phyloP scores from a whole-genome alignment of 2,329 filamentous ascomycete species.

The Penicillium digitatum region DNA sequence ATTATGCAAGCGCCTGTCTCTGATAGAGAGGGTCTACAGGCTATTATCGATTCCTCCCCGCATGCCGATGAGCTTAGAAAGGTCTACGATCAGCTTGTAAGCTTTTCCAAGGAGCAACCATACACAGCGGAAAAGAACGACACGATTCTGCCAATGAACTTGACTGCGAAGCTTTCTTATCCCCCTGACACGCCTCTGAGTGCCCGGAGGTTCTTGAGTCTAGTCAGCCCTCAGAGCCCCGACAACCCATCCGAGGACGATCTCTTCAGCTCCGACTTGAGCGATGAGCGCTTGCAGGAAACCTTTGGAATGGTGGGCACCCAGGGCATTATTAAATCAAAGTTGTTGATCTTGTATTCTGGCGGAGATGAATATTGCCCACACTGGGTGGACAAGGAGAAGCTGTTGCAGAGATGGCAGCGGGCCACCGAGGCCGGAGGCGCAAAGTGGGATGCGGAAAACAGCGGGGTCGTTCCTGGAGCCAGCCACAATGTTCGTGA shows the following conservation, averaged over 20 bases:
- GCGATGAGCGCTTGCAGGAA: constrained; percentile 51
- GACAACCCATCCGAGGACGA: constrained; percentile 69
- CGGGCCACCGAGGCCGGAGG: constrained; percentile 38
- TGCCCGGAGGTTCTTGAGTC: constrained; percentile 57
- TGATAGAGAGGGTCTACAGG: constrained; percentile 63
- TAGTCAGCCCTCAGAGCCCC: constrained; percentile 52
- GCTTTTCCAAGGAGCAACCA: constrained; percentile 29
- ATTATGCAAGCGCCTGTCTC: constrained; percentile 78
- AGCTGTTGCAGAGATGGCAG: constrained; percentile 44
- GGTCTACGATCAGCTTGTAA: constrained; percentile 35
- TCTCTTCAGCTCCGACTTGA: constrained; percentile 79
- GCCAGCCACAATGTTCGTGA: constrained; percentile 50
- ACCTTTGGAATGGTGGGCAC: constrained; percentile 60
- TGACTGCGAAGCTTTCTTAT: constrained; percentile 33
- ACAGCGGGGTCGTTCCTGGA: constrained; percentile 48
- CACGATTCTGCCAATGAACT: constrained; percentile 33
- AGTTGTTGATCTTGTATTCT: constrained; percentile 45
- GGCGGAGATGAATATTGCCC: constrained; percentile 47
- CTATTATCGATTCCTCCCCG: constrained; percentile 17
- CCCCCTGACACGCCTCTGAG: constrained; percentile 46
- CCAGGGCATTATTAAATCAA: constrained; percentile 37
- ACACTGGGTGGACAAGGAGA: constrained; percentile 44
- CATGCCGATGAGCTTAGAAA: constrained; percentile 20
- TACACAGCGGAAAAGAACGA: constrained; percentile 26
- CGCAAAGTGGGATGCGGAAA: constrained; percentile 46